A percentile compares a stretch with the other conserved stretches of the same genome.
phyloP scores from a whole-genome alignment of 2,329 filamentous ascomycete genomes.

The Colletotrichum siamense region DNA sequence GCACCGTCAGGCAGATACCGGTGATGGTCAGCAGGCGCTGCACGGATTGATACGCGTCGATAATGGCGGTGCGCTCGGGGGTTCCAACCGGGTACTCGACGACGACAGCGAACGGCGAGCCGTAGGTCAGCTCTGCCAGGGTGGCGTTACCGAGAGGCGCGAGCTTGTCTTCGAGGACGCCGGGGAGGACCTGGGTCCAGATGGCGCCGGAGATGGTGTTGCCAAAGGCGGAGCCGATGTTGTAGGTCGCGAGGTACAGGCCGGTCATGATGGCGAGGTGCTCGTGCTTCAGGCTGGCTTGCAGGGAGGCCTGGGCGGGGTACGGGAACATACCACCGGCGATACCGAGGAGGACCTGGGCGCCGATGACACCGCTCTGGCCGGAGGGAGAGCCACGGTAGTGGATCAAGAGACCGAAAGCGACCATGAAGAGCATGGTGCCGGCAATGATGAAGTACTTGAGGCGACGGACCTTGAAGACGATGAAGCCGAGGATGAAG shows the following conservation, averaged over 20 bases:
- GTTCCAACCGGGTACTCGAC: slow-evolving; percentile 45
- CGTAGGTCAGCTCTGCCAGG: slow-evolving; percentile 39
- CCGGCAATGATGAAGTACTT: slow-evolving; percentile 69
- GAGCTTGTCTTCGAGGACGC: slow-evolving; percentile 39
- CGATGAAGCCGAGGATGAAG: slow-evolving; percentile 59
- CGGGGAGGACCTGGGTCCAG: slow-evolving; percentile 64
- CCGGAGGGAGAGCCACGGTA: slow-evolving; percentile 61
- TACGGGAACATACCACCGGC: slow-evolving; percentile 68
- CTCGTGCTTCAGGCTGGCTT: slow-evolving; percentile 48
- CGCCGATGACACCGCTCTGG: slow-evolving; percentile 64
- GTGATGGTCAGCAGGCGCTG: slow-evolving; percentile 53
- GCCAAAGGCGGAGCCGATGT: slow-evolving; percentile 65
- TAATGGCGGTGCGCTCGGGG: slow-evolving; percentile 46
- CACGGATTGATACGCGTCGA: slow-evolving; percentile 50
- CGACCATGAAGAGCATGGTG: slow-evolving; percentile 66
- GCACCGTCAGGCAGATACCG: slow-evolving; percentile 54
- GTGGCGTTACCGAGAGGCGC: slow-evolving; percentile 40
- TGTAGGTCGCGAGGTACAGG: slow-evolving; percentile 67
- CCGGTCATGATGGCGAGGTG: slow-evolving; percentile 69
- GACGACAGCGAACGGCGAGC: slow-evolving; percentile 37
- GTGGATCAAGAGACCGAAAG: slow-evolving; percentile 68
- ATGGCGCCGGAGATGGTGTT: slow-evolving; percentile 66
- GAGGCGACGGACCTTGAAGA: slow-evolving; percentile 62
- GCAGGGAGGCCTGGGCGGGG: slow-evolving; percentile 50
- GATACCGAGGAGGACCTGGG: slow-evolving; percentile 66